These are phyloP conservation scores for Pythium volutum DNA, from an alignment of 352 stramenopile genomes.

Conservation along the genomic window DNA sequence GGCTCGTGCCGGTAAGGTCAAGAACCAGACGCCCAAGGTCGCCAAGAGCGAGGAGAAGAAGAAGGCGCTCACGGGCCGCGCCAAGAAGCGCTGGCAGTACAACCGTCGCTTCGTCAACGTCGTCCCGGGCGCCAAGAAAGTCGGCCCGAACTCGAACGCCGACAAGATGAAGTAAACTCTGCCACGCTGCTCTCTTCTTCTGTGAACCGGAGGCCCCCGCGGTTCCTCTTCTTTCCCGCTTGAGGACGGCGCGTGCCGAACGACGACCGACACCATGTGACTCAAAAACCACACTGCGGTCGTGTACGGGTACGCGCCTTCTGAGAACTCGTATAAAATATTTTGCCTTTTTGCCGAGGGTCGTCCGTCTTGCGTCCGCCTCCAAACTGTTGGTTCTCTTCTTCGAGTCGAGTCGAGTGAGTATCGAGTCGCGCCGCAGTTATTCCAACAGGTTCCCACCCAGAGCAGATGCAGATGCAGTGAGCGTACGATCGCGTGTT, in stretches of 20 bases:
- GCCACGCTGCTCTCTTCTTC: neutral
- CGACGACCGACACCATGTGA: too few relatives aligned
- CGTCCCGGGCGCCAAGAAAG: slow-evolving; percentile 94
- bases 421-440: neutral
- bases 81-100: slow-evolving; percentile 99
- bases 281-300: too few relatives aligned
- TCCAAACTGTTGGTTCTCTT: neutral
- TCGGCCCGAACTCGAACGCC: slow-evolving; percentile 99
- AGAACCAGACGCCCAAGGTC: slow-evolving; percentile 99
- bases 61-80: slow-evolving; percentile 96
- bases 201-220: neutral
- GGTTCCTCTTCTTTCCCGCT: slow-evolving; percentile 15
- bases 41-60: slow-evolving; percentile 98
- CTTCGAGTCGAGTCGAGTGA: neutral
- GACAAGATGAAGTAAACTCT: slow-evolving; percentile 67
- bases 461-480: neutral
- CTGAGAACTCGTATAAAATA: slow-evolving; percentile 21
- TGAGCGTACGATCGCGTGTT: neutral
- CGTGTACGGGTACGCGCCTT: neutral
- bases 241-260: slow-evolving; percentile 5
- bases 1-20: slow-evolving; percentile 99
- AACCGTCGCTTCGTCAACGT: slow-evolving; percentile 99
- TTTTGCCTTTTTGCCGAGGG: slow-evolving; percentile 26
- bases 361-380: slow-evolving; percentile 2
- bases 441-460: neutral